Evolutionary conservation across 768 basidiomycete genomes (phyloP).

Genomic region (Boletus coccyginus): DNA sequence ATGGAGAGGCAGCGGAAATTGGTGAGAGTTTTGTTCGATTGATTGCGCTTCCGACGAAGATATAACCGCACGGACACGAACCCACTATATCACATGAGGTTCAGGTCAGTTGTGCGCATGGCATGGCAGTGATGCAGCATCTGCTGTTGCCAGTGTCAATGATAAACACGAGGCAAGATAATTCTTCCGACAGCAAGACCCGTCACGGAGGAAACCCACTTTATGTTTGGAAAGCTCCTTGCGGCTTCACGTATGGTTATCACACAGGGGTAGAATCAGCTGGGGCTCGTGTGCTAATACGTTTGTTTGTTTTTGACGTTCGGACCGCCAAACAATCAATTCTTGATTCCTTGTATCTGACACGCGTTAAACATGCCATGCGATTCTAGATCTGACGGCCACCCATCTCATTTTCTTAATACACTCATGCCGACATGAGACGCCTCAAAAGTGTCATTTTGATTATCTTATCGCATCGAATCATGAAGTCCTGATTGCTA

Average conservation of each 20-base stretch:
- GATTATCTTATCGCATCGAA: conserved; percentile 23
- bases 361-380: conserved; percentile 21
- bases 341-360: background rate
- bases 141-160: background rate
- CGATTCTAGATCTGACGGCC: conserved; percentile 4
- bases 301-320: conserved; percentile 14
- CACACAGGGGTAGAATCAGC: background rate
- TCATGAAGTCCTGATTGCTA: conserved; percentile 21
- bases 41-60: conserved; percentile 22
- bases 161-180: conserved; percentile 27
- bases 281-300: conserved; percentile 10
- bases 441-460: background rate
- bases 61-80: conserved; percentile 23
- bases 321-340: conserved; percentile 1
- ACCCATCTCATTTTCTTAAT: background rate
- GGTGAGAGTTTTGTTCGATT: conserved; percentile 9
- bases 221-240: conserved; percentile 19
- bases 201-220: background rate
- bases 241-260: conserved; percentile 9
- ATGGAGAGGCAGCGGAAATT: conserved; percentile 17
- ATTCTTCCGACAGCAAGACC: background rate
- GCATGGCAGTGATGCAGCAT: conserved; percentile 18
- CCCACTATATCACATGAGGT: conserved; percentile 23
- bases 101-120: conserved; percentile 29
- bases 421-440: background rate